phyloP scores from a whole-genome alignment of 2,329 filamentous ascomycete genomes.

The Aspergillus sp. region DNA sequence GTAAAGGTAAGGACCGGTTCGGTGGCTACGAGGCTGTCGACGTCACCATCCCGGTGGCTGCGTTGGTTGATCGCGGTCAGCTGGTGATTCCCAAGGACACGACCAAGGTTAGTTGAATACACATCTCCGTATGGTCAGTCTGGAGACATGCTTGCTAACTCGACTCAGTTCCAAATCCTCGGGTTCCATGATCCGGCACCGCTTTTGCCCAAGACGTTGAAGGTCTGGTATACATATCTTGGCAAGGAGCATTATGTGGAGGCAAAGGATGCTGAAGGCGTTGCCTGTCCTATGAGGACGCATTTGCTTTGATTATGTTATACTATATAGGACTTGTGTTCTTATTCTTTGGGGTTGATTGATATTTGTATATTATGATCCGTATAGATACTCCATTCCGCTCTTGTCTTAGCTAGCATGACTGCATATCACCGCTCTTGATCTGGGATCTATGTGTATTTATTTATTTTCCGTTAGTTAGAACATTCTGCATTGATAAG shows the following conservation, averaged over 20 bases:
- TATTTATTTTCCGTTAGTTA: too few relatives aligned
- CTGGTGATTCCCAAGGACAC: constrained; percentile 36
- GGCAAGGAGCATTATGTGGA: constrained; percentile 40
- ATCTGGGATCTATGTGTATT: too few relatives aligned
- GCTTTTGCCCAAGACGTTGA: constrained; percentile 39
- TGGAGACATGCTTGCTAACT: constrained; percentile 19
- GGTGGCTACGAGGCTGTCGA: constrained; percentile 32
- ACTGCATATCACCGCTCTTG: too few relatives aligned
- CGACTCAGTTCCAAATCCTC: constrained; percentile 38
- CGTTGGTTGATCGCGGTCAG: constrained; percentile 44
- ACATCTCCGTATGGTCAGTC: too few relatives aligned
- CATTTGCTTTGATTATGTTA: constrained; percentile 28
- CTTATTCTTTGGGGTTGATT: neutral
- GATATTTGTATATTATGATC: neutral
- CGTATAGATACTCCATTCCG: neutral
- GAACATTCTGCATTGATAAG: too few relatives aligned
- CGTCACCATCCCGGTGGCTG: constrained; percentile 46
- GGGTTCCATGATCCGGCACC: constrained; percentile 47
- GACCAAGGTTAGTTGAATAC: constrained; percentile 31
- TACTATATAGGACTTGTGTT: neutral
- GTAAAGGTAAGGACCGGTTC: constrained; percentile 12
- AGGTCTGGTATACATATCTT: constrained; percentile 43
- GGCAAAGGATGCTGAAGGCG: constrained; percentile 35
- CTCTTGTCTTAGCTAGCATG: neutral
- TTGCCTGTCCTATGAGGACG: constrained; percentile 40